These are phyloP conservation scores for Musa balbisiana DNA, from an alignment of 202 grass and related monocot species.

Conservation along the genomic window DNA sequence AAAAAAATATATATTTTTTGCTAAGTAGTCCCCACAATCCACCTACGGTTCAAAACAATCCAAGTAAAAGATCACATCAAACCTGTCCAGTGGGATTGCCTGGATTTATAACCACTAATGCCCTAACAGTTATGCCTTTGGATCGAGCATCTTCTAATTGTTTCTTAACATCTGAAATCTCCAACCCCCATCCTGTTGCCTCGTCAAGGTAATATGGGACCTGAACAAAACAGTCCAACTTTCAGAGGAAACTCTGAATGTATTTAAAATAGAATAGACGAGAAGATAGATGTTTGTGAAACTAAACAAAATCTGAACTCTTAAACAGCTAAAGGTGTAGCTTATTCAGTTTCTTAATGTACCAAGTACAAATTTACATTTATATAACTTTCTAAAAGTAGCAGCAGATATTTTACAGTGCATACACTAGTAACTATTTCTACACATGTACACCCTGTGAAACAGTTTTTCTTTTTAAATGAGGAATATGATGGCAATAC, in stretches of 20 bases:
- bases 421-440: no score
- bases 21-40: no score
- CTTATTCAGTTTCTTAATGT: no score
- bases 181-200: conserved; percentile 67
- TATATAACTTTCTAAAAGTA: no score
- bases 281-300: no score
- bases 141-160: conserved; percentile 67
- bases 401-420: no score
- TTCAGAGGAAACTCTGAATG: conserved; percentile 3
- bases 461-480: not conserved
- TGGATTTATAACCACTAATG: conserved; percentile 84
- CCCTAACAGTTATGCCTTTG: conserved; percentile 77
- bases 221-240: conserved; percentile 35
- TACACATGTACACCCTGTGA: no score
- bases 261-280: not conserved
- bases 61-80: not conserved
- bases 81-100: conserved; percentile 97
- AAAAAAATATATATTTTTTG: no score
- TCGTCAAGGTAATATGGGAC: conserved; percentile 88
- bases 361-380: no score
- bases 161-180: conserved; percentile 72
- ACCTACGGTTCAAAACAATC: no score
- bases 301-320: no score
- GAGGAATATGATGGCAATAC: not conserved
- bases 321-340: no score